Evolutionary conservation across 768 basidiomycete species (phyloP), one percentile per base, ranked within the genome.

Genomic region (Pulveroboletus ravenelii): DNA sequence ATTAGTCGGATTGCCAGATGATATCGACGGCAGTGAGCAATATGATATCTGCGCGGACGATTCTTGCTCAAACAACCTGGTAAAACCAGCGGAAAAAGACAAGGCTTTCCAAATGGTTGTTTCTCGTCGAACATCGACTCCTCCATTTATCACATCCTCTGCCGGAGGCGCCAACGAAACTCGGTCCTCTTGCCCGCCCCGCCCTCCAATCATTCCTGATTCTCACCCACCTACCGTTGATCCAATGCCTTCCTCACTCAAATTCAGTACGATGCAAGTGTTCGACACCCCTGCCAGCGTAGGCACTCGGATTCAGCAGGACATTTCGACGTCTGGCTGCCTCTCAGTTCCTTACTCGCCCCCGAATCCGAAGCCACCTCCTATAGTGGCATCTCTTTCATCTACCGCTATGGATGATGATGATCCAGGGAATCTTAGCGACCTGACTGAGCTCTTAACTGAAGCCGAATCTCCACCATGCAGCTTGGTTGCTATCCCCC

Each of bases 361-460:
- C 41, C 13, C n/a, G 23, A 27, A 31, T 29, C 15, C 20, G 2
- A 31, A 13, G 23, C 45, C 42, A 13, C 35, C 35, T 18, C 23
- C n/a, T 35, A 29, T 20, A 5, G 15, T 27, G 27, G n/a, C 20
- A 37, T 45, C 51, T 31, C 30, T 44, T 50, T 37, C 41, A 14
- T 50, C 14, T 29, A 13, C 30, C n/a, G 10, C 9, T 25, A 13
- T 15, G n/a, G 58, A 63, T 20, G 53, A 61, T 43, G 58, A 66
- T 25, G 53, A 61, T 43, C 14, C 43, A 2, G 55, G 41, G 25
- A 45, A 51, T 36, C 45, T 63, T 14, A 70, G 66, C 31, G 64
- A 63, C 18, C 50, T 70, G 49, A 67, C 68, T 6, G 68, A 68
- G 17, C 60, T 69, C 25, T 49, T 59, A 47, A 57, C 61, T 17